Base-by-base conservation (phyloP, 306 rosid genomes). In the Trifolium subterraneum region DNA sequence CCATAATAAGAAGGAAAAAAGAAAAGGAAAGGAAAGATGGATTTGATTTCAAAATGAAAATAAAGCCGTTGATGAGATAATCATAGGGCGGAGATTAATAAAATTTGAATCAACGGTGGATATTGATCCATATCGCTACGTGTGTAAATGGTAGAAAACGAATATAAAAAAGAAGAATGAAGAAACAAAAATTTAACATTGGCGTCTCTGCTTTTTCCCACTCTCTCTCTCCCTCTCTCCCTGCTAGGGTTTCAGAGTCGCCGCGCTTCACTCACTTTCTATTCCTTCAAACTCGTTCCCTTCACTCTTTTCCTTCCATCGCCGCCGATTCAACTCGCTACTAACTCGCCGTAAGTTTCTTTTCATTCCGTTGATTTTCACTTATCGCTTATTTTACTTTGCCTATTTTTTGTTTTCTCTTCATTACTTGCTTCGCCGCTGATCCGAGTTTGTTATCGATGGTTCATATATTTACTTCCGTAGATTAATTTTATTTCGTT, bases 221-320 rank as follows among this genome's bases (percentile, higher is more conserved):
- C 86, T 59, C 95, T 84, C 92, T 54, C 4, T 6, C 39, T 36
- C 39, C 25, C 25, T 7, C 39, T 36, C 39, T 8, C 95, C 80
- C 90, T 88, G 83, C 92, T 90, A 90, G 96, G 96, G 96, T 90
- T 90, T 85, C 92, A 74, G 85, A 85, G 81, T 88, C 81, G 90
- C 89, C 89, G 89, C 91, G 81, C 83, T 70, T 45, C 81, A 39
- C 14, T 64, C 39, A 41, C 51, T 51, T 59, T 14, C 27, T 54
- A 36, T 8, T 11, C 18, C 4, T 66, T 29, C 80, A 71, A 54
- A 73, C 78, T 78, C 44, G 69, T 11, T 22, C 27, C 44, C 33
- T 29, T 27, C 31, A 27, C 0, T 27, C 31, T 27, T 27, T 5
- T 60, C 13, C n/a, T 25, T 14, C 16, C n/a, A 39, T 2, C 36